Conservation (phyloP, 768 basidiomycete species). For the Termitomyces sp. region DNA sequence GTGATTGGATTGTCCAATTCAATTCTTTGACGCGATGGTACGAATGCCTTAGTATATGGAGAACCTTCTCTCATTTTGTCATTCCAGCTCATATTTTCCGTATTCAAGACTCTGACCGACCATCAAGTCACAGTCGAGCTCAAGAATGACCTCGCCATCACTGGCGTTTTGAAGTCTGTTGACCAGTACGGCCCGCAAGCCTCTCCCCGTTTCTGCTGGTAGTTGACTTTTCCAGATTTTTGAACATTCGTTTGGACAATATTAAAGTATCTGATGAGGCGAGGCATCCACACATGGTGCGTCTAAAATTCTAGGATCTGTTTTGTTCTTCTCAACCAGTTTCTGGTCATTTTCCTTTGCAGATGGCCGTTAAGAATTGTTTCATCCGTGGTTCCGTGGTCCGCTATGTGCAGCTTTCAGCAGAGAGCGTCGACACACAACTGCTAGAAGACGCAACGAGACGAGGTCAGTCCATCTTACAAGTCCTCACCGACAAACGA, state of each 20-base stretch:
- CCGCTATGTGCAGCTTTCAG: conserved; percentile 92
- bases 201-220: background rate
- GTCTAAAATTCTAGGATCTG: conserved; percentile 15
- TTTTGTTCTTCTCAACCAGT: background rate
- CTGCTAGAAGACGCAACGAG: conserved; percentile 94
- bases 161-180: conserved; percentile 93
- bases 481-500: background rate
- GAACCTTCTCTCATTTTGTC: background rate
- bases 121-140: conserved; percentile 96
- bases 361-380: conserved; percentile 99
- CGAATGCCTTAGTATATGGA: background rate
- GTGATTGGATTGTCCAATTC: no score
- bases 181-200: conserved; percentile 70
- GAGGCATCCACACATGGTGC: conserved; percentile 95
- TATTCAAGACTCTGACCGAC: conserved; percentile 98
- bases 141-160: conserved; percentile 98
- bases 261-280: conserved; percentile 92
- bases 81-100: conserved; percentile 86
- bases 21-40: conserved; percentile 6
- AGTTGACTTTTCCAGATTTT: conserved; percentile 50
- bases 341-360: background rate
- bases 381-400: conserved; percentile 99
- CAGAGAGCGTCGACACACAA: conserved; percentile 92
- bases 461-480: conserved; percentile 58
- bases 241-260: conserved; percentile 94